phyloP scores from a whole-genome alignment of 2,329 filamentous ascomycete species.

The Ceratocystis eucalypticola region DNA sequence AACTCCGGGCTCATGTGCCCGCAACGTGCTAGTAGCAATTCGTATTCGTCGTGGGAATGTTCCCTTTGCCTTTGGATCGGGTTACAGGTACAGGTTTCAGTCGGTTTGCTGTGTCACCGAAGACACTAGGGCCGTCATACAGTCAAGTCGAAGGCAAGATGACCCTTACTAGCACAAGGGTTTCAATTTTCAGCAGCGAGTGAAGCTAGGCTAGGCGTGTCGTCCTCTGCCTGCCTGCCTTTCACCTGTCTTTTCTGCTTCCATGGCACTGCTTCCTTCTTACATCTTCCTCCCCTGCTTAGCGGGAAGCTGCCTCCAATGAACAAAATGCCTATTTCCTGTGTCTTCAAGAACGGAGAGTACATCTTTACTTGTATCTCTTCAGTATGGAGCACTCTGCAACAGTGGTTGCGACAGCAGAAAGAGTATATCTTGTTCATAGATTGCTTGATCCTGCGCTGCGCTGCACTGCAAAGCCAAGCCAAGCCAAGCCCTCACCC shows the following conservation, averaged over 20 bases:
- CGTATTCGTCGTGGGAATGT: not conserved
- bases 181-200: not conserved
- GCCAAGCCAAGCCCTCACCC: not conserved
- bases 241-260: not conserved
- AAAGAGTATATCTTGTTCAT: no score
- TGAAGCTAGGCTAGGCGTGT: not conserved
- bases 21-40: not conserved
- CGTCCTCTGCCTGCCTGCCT: not conserved
- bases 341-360: not conserved
- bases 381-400: not conserved
- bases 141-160: not conserved
- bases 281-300: not conserved
- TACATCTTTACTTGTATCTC: not conserved
- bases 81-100: conserved; percentile 6
- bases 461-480: no score
- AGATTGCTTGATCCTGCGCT: no score
- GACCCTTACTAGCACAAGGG: not conserved
- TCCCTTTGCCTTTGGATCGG: not conserved
- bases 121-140: not conserved
- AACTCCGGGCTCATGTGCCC: not conserved
- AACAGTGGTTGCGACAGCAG: not conserved
- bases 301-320: not conserved
- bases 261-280: not conserved
- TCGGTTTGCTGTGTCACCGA: not conserved
- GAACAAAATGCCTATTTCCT: no score